Percentiles rank a stretch among this genome's conserved stretches.
Evolutionary conservation across 139 green algal species (phyloP).

Genomic region (Gonium pectorale): DNA sequence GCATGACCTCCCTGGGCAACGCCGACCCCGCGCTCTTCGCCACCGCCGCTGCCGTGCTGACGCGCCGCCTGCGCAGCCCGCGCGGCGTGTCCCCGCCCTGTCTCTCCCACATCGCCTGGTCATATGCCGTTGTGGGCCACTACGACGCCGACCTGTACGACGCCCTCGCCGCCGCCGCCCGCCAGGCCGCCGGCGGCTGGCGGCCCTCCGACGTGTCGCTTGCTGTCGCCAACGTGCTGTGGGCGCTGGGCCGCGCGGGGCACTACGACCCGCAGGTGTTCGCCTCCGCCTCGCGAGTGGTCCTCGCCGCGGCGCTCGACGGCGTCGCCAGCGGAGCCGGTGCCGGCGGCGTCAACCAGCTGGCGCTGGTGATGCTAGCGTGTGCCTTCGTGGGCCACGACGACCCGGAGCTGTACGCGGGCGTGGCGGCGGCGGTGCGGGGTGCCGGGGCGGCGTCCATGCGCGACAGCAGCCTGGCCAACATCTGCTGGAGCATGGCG

Average conservation of each 20-base stretch:
- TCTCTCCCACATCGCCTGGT: conserved; percentile 30
- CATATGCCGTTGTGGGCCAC: not conserved
- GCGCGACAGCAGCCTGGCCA: not conserved
- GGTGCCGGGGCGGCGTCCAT: not conserved
- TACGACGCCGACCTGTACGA: conserved; percentile 33
- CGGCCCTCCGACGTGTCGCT: not conserved
- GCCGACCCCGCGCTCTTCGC: conserved; percentile 13
- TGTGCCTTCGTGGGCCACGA: conserved; percentile 1
- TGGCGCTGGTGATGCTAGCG: conserved; percentile 10
- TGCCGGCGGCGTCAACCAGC: not conserved
- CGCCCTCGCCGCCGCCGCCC: not conserved
- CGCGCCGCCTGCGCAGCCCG: not conserved
- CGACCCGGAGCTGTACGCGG: conserved; percentile 7
- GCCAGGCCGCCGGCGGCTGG: not conserved
- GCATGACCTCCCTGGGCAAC: conserved; percentile 3
- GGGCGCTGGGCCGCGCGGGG: conserved; percentile 11
- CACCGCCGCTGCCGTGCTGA: not conserved
- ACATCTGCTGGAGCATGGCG: conserved; percentile 22
- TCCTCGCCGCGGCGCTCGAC: not conserved
- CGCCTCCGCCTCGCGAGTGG: not conserved
- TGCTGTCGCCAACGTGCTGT: conserved; percentile 20
- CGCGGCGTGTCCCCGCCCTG: not conserved
- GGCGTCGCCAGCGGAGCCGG: not conserved
- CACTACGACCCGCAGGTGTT: conserved; percentile 6
- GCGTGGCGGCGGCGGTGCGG: not conserved